Evolutionary conservation across 2,329 filamentous ascomycete species (phyloP).

Genomic region (Penicillium sp.): DNA sequence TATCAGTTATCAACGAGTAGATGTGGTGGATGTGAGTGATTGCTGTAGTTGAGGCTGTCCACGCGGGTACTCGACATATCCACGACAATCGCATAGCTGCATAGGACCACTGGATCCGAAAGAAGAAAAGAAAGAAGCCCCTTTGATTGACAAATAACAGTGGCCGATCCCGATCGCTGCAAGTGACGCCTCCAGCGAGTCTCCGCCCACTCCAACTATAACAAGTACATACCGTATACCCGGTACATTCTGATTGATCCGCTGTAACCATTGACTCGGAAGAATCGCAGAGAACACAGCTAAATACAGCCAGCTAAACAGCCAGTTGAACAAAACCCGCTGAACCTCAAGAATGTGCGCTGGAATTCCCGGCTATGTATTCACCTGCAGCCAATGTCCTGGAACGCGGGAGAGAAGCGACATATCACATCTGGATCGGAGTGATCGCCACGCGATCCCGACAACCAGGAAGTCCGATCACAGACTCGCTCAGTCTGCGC

Average conservation of each 20-base stretch:
- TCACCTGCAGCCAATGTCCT: no score
- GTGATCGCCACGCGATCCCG: slow-evolving; percentile 9
- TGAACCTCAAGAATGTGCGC: no score
- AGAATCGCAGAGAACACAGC: background rate
- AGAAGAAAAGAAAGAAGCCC: background rate
- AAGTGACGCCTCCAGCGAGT: background rate
- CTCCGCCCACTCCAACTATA: no score
- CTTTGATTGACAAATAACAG: slow-evolving; percentile 9
- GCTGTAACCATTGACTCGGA: background rate
- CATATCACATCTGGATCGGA: slow-evolving; percentile 23
- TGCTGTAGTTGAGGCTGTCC: no score
- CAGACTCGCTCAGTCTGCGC: slow-evolving; percentile 1
- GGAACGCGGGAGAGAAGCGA: slow-evolving; percentile 16
- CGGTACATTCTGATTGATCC: background rate
- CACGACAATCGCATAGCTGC: background rate
- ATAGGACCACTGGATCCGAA: background rate
- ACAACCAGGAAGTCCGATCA: background rate
- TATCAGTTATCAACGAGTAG: no score
- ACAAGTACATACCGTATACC: background rate
- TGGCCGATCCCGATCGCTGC: background rate
- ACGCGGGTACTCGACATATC: background rate
- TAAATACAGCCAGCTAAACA: background rate
- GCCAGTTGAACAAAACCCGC: no score
- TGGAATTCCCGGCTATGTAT: no score
- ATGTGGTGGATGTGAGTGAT: no score